phyloP scores from a whole-genome alignment of 2,329 filamentous ascomycete genomes.

The Venturia pyrina region DNA sequence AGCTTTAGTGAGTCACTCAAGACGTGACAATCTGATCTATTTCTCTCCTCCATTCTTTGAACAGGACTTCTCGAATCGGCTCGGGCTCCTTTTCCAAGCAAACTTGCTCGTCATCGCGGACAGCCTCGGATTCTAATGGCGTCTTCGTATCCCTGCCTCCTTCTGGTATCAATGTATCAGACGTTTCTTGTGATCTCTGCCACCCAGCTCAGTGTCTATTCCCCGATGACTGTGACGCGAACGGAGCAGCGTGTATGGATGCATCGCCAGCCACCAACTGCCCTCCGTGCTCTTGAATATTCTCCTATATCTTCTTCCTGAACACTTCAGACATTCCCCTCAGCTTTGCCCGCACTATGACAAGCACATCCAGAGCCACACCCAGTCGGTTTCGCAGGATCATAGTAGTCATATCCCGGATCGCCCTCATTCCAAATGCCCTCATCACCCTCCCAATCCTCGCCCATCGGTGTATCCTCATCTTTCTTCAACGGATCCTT shows the following conservation, averaged over 20 bases:
- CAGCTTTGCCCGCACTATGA: neutral
- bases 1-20: neutral
- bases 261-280: neutral
- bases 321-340: neutral
- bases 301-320: neutral
- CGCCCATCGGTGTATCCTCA: constrained; percentile 22
- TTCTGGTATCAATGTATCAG: too few species aligned
- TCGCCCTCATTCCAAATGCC: constrained; percentile 18
- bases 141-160: too few species aligned
- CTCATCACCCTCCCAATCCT: constrained; percentile 18
- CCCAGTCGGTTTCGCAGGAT: constrained; percentile 41
- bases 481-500: constrained; percentile 18
- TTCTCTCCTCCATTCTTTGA: too few species aligned
- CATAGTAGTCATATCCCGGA: constrained; percentile 38
- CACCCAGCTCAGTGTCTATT: too few species aligned
- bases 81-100: too few species aligned
- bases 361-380: constrained; percentile 25
- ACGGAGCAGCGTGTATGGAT: neutral
- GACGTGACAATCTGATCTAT: too few species aligned
- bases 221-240: neutral
- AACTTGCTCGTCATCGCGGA: too few species aligned
- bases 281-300: neutral
- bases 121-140: too few species aligned
- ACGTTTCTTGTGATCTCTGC: too few species aligned
- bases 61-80: too few species aligned